A percentile compares a stretch with the other conserved stretches of the same genome.
Evolutionary conservation across 805 yeast genomes (phyloP).

Genomic region (Ogataea degrootiae): DNA sequence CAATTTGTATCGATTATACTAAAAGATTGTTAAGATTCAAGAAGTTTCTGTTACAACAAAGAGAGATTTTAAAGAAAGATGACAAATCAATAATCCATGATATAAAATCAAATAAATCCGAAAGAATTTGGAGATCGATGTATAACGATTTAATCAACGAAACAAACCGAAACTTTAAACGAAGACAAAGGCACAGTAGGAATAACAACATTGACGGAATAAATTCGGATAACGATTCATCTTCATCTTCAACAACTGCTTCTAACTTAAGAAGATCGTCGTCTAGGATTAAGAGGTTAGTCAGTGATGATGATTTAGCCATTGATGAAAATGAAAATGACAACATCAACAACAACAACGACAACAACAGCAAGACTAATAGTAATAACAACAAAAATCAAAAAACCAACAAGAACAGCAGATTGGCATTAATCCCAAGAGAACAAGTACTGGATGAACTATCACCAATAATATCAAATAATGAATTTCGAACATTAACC

Average conservation of each 20-base stretch:
- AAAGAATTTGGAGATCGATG: slow-evolving; percentile 28
- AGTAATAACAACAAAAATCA: too few species aligned
- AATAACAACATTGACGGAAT: slow-evolving; percentile 11
- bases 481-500: slow-evolving; percentile 30
- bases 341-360: background rate
- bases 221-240: slow-evolving; percentile 9
- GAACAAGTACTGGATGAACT: slow-evolving; percentile 26
- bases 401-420: too few species aligned
- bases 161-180: slow-evolving; percentile 2
- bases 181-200: background rate
- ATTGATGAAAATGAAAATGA: background rate
- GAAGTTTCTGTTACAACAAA: slow-evolving; percentile 29
- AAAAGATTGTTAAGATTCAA: slow-evolving; percentile 29
- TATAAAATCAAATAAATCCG: slow-evolving; percentile 26
- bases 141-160: slow-evolving; percentile 2
- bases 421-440: background rate
- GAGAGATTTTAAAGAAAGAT: slow-evolving; percentile 18
- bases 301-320: background rate
- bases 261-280: slow-evolving; percentile 1
- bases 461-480: slow-evolving; percentile 27
- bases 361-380: background rate
- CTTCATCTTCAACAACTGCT: background rate
- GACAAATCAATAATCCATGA: slow-evolving; percentile 22
- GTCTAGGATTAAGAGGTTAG: slow-evolving; percentile 8
- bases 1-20: slow-evolving; percentile 23